Evolutionary conservation across 2,329 filamentous ascomycete genomes (phyloP).

Genomic region (Lithohypha guttulata): DNA sequence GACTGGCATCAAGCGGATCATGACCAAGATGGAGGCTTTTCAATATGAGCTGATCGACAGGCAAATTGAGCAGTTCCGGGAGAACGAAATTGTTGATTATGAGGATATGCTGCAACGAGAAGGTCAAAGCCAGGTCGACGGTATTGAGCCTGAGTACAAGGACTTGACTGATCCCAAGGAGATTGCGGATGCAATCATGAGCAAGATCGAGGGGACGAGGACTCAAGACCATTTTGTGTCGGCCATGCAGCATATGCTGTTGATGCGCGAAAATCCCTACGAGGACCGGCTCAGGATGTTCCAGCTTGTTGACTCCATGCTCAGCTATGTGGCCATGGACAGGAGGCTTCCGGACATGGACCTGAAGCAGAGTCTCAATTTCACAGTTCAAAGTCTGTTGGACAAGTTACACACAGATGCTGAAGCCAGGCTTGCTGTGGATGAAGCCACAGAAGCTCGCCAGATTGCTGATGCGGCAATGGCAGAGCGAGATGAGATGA

Average conservation of each 20-base stretch:
- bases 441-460: constrained; percentile 80
- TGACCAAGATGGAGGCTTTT: constrained; percentile 95
- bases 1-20: constrained; percentile 85
- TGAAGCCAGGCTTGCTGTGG: constrained; percentile 80
- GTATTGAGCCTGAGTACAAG: constrained; percentile 71
- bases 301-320: constrained; percentile 95
- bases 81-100: constrained; percentile 95
- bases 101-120: constrained; percentile 92
- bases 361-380: constrained; percentile 92
- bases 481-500: constrained; percentile 93
- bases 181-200: constrained; percentile 87
- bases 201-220: constrained; percentile 69
- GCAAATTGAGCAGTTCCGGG: constrained; percentile 85
- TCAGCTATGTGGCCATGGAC: constrained; percentile 98
- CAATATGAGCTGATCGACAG: constrained; percentile 98
- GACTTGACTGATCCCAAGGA: constrained; percentile 88
- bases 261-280: constrained; percentile 82
- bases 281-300: constrained; percentile 93
- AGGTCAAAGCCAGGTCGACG: constrained; percentile 81
- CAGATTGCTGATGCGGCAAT: constrained; percentile 93
- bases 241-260: constrained; percentile 83
- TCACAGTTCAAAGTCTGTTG: constrained; percentile 87
- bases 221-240: constrained; percentile 94
- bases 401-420: constrained; percentile 96
- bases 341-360: constrained; percentile 91